These are phyloP conservation scores for Neostapfia colusana DNA, from an alignment of 176 grass and related monocot species.

Conservation along the genomic window DNA sequence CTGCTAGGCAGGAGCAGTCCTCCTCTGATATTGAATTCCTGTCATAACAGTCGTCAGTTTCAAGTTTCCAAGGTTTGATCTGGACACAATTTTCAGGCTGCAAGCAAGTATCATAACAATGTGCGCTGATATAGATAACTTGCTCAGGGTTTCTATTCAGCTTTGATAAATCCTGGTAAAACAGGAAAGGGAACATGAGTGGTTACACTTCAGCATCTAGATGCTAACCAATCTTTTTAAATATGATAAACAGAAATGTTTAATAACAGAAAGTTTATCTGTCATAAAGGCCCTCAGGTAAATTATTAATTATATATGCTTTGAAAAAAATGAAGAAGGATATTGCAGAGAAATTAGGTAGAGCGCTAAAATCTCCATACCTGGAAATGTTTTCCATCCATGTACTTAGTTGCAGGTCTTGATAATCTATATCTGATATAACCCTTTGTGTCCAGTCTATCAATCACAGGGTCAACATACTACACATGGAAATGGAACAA, in stretches of 20 bases:
- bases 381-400: constrained; percentile 87
- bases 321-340: constrained; percentile 25
- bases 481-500: constrained; percentile 44
- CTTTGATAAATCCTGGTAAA: constrained; percentile 81
- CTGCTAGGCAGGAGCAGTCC: too few species aligned
- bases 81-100: constrained; percentile 72
- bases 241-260: background rate
- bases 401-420: constrained; percentile 84
- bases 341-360: constrained; percentile 27
- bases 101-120: constrained; percentile 72
- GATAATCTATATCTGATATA: constrained; percentile 63
- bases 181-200: background rate
- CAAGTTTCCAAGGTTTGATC: constrained; percentile 84
- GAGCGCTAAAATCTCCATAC: constrained; percentile 46
- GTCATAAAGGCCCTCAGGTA: background rate
- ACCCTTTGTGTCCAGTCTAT: constrained; percentile 73
- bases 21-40: too few species aligned
- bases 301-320: constrained; percentile 5
- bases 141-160: constrained; percentile 82
- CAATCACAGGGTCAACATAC: constrained; percentile 89
- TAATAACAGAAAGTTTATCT: constrained; percentile 8
- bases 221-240: background rate
- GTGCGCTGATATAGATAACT: constrained; percentile 76
- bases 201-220: background rate
- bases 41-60: too few species aligned